These are phyloP conservation scores for Aphanomyces stellatus DNA, from an alignment of 352 stramenopile genomes.

Conservation along the genomic window DNA sequence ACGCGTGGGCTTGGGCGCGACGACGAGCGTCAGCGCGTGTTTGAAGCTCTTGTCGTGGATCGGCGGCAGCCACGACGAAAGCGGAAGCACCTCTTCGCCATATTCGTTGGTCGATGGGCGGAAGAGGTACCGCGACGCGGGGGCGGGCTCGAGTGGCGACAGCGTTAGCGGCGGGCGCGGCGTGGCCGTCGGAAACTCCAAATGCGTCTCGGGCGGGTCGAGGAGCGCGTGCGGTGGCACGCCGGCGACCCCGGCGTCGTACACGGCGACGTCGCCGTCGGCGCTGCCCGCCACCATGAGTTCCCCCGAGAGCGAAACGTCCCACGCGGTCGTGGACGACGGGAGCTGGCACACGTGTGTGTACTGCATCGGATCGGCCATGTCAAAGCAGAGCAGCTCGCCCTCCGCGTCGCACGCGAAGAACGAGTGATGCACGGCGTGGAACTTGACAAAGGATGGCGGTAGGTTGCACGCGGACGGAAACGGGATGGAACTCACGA, in stretches of 20 bases:
- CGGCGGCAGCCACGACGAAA: slow-evolving; percentile 12
- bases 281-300: not conserved
- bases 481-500: slow-evolving; percentile 18
- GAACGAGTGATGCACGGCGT: not conserved
- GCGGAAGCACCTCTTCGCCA: slow-evolving; percentile 2
- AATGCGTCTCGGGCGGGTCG: not conserved
- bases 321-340: not conserved
- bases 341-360: not conserved
- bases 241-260: not conserved
- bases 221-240: not conserved
- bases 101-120: slow-evolving; percentile 8
- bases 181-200: not conserved
- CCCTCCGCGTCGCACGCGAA: slow-evolving; percentile 1
- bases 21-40: slow-evolving; percentile 9
- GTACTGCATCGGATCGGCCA: slow-evolving; percentile 12
- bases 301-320: not conserved
- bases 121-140: slow-evolving; percentile 18
- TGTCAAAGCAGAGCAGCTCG: slow-evolving; percentile 14
- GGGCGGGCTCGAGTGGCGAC: slow-evolving; percentile 15
- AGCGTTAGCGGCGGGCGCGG: slow-evolving; percentile 3
- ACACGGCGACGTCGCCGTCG: slow-evolving; percentile 7
- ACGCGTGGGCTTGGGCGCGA: slow-evolving; percentile 15
- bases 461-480: not conserved
- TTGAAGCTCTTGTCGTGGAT: slow-evolving; percentile 5
- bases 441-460: slow-evolving; percentile 15